Conservation (phyloP, 306 rosid species). For the Notholithocarpus densiflorus region DNA sequence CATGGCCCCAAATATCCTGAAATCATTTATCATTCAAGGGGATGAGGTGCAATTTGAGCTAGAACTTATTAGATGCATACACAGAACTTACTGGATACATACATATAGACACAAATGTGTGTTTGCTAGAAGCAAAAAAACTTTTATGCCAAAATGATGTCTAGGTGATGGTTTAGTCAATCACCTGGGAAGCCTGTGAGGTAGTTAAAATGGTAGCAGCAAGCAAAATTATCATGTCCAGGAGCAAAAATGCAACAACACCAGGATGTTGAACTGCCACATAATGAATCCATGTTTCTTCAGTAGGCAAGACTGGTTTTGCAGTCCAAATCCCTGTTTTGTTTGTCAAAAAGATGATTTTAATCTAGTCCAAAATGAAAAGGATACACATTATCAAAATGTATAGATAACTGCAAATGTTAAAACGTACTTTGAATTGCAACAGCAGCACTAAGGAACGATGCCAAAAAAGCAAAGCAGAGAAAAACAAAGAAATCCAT, state of each 20-base stretch:
- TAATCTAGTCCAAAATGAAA: slow-evolving; percentile 25
- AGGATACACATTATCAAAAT: background rate
- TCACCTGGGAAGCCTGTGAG: slow-evolving; percentile 79
- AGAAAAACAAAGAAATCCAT: slow-evolving; percentile 79
- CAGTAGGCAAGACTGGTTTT: slow-evolving; percentile 36
- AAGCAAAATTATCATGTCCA: slow-evolving; percentile 45
- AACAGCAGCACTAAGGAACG: slow-evolving; percentile 45
- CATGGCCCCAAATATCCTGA: no score
- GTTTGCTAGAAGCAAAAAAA: slow-evolving; percentile 2
- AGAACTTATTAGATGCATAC: no score
- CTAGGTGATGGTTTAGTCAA: slow-evolving; percentile 22
- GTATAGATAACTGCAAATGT: slow-evolving; percentile 23
- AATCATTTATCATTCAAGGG: no score
- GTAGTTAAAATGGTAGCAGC: slow-evolving; percentile 53
- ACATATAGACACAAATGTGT: background rate
- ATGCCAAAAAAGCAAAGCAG: slow-evolving; percentile 62
- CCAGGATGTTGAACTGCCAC: slow-evolving; percentile 61
- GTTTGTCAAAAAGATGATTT: slow-evolving; percentile 28
- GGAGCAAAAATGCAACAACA: slow-evolving; percentile 50
- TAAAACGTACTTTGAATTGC: slow-evolving; percentile 65
- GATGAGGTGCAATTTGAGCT: no score
- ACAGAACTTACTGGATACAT: background rate
- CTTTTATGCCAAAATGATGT: background rate
- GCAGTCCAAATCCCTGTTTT: slow-evolving; percentile 65
- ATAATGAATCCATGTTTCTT: slow-evolving; percentile 66